Percentiles rank a stretch among this genome's conserved stretches.
Conservation (phyloP, 768 basidiomycete genomes). For the Brasilioporus rufonigricans region DNA sequence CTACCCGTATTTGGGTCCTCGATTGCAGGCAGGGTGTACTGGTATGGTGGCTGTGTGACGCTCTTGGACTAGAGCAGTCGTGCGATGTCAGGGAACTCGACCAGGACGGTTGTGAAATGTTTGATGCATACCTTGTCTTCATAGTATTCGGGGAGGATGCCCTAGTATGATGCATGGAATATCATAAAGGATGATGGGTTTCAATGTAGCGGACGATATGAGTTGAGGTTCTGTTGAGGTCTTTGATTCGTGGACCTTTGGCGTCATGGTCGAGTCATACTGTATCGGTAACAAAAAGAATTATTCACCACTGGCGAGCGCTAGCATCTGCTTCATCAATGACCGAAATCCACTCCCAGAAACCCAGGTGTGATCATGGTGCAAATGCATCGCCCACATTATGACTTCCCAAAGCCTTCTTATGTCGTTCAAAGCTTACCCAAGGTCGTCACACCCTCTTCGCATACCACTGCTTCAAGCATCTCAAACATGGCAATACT, state of each 20-base stretch:
- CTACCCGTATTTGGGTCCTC: constrained; percentile 45
- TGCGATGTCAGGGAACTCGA: constrained; percentile 46
- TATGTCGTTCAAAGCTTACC: no score
- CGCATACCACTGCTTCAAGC: constrained; percentile 19
- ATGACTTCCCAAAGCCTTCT: no score
- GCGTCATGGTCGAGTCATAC: not conserved
- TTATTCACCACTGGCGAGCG: not conserved
- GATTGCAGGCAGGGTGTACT: constrained; percentile 53
- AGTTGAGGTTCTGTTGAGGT: not conserved
- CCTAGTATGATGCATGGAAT: constrained; percentile 28
- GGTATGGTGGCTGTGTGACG: constrained; percentile 30
- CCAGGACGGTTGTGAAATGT: constrained; percentile 8
- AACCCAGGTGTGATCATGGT: no score
- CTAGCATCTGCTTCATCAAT: no score
- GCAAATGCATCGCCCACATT: no score
- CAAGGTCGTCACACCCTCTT: not conserved
- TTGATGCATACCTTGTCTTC: constrained; percentile 9
- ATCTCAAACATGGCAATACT: constrained; percentile 29
- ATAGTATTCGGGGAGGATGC: constrained; percentile 33
- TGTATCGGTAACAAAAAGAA: not conserved
- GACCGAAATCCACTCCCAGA: no score
- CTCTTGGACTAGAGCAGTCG: constrained; percentile 21
- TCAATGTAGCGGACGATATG: constrained; percentile 9
- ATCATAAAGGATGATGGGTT: constrained; percentile 37
- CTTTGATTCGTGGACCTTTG: not conserved